phyloP scores from a whole-genome alignment of 768 basidiomycete species.

The Lentinus tigrinus region DNA sequence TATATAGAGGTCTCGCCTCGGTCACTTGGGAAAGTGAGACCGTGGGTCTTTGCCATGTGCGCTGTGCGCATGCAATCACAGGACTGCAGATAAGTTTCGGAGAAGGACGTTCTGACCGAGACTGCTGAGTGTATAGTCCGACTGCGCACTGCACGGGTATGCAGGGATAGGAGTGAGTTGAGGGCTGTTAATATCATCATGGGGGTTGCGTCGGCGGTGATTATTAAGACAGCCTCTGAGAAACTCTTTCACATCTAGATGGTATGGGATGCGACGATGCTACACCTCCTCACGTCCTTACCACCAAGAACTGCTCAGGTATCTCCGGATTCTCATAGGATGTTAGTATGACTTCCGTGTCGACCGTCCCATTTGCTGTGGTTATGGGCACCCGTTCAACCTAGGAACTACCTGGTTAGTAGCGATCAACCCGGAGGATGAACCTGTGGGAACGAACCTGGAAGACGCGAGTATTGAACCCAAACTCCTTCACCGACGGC shows the following conservation, averaged over 20 bases:
- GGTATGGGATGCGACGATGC: too few relatives aligned
- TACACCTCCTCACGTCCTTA: conserved; percentile 41
- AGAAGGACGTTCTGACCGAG: too few relatives aligned
- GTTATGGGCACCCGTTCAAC: conserved; percentile 41
- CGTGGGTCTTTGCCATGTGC: neutral
- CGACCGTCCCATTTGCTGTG: conserved; percentile 39
- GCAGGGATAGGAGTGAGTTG: too few relatives aligned
- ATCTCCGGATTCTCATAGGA: conserved; percentile 65
- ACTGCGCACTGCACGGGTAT: too few relatives aligned
- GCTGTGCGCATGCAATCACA: neutral
- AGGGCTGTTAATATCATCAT: too few relatives aligned
- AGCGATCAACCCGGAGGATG: too few relatives aligned
- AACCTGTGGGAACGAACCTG: conserved; percentile 48
- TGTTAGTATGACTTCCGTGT: conserved; percentile 37
- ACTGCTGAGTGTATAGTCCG: too few relatives aligned
- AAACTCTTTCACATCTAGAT: too few relatives aligned
- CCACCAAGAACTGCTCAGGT: conserved; percentile 72
- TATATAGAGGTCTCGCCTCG: neutral
- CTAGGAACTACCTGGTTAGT: conserved; percentile 30
- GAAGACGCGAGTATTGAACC: conserved; percentile 69
- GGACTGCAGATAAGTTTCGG: neutral
- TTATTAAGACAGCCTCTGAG: too few relatives aligned
- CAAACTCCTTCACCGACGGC: conserved; percentile 56
- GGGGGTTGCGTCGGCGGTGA: too few relatives aligned
- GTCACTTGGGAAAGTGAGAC: neutral